A percentile compares a stretch with the other conserved stretches of the same genome.
These are phyloP conservation scores for Corymbia citriodora DNA, from an alignment of 441 rosid genomes.

Conservation along the genomic window DNA sequence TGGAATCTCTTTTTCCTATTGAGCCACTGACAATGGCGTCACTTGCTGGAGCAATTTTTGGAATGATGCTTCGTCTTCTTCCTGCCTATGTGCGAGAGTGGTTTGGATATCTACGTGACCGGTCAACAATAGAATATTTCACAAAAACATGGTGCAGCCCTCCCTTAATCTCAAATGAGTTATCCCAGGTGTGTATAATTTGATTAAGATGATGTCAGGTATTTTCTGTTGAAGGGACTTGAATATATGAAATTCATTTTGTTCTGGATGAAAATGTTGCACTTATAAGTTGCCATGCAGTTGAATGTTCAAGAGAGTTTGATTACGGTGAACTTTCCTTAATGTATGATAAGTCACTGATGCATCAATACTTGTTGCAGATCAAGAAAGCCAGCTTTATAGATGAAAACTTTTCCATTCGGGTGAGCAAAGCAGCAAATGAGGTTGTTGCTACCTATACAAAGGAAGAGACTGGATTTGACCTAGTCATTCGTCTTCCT, in stretches of 20 bases:
- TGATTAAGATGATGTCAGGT: background rate
- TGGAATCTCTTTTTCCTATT: constrained; percentile 86
- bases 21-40: constrained; percentile 57
- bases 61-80: constrained; percentile 79
- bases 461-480: constrained; percentile 95
- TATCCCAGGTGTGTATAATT: constrained; percentile 67
- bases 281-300: background rate
- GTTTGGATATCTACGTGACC: constrained; percentile 88
- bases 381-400: constrained; percentile 78
- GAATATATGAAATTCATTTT: background rate
- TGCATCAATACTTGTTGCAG: constrained; percentile 39
- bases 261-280: background rate
- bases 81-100: constrained; percentile 96
- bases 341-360: background rate
- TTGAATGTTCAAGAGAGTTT: background rate
- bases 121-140: constrained; percentile 73
- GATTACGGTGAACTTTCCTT: background rate
- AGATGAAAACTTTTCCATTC: constrained; percentile 83
- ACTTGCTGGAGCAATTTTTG: constrained; percentile 86
- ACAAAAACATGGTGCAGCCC: constrained; percentile 97
- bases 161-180: constrained; percentile 66
- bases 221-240: background rate
- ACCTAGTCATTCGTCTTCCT: constrained; percentile 90
- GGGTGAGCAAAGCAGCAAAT: constrained; percentile 88
- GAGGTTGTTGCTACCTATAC: constrained; percentile 95